Evolutionary conservation across 768 basidiomycete genomes (phyloP), one percentile per base, ranked within the genome.

Genomic region (Tephrocybe sp.): DNA sequence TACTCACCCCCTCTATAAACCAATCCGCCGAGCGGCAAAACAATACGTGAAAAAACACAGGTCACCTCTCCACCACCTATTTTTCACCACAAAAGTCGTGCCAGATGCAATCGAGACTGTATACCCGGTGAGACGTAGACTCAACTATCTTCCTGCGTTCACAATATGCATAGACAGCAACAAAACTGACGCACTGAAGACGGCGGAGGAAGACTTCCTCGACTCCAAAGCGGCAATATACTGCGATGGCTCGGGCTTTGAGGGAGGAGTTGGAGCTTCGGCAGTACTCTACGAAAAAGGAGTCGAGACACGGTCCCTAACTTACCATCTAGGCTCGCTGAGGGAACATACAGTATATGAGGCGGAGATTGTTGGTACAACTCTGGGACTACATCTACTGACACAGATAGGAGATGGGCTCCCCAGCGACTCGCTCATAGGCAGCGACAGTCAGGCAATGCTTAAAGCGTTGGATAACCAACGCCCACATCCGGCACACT

Each of bases 321-420:
- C 2, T 73, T 64, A 12, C 67, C 34, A 37, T 72, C 73, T 48
- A 2, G 21, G 47, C 5, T 15, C 37, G 6, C 9, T 25, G 4
- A 32, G 27, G 5, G 1, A 48, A 41, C 47, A 48, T 28, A 48
- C 47, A 6, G 30, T 48, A 4, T 48, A 48, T 15, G 28, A 48
- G 25, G 47, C 38, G 21, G 28, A 51, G n/a, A 38, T 50, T 16
- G 42, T 44, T 1, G 49, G 49, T 1, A 26, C 45, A 6, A 28
- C 15, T 0, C 34, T 51, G 0, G 36, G 42, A 11, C 28, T 51
- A 2, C 43, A 51, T 11, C 25, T 44, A 0, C 42, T 51, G 1
- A 21, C 43, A 5, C 3, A n/a, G 4, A 24, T 45, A 25, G 5
- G 22, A 1, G 13, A 24, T 7, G 1, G 5, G 2, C 9, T 51